These are phyloP conservation scores for Linnemannia exigua DNA, from an alignment of 192 early-diverging fungal species.

Conservation along the genomic window DNA sequence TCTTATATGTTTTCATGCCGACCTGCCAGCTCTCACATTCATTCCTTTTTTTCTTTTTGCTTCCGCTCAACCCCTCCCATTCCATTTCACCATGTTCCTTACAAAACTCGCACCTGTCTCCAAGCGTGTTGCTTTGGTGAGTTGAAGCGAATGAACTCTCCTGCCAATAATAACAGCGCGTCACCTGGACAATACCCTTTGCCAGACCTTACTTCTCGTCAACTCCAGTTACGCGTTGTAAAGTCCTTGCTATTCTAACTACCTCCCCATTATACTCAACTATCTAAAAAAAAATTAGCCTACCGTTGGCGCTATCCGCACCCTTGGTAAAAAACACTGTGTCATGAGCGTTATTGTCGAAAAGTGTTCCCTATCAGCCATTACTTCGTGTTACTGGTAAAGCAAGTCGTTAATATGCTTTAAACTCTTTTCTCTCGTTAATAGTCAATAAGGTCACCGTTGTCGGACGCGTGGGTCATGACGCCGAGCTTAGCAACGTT, in stretches of 20 bases:
- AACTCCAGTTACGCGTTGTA: not conserved
- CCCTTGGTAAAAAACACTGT: constrained; percentile 19
- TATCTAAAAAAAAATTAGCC: constrained; percentile 19
- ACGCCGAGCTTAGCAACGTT: constrained; percentile 62
- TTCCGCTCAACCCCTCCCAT: not conserved
- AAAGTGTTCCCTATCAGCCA: too few species aligned
- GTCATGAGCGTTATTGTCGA: too few species aligned
- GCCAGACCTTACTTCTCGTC: not conserved
- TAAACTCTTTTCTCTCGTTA: not conserved
- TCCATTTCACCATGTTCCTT: constrained; percentile 25
- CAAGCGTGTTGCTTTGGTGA: constrained; percentile 46
- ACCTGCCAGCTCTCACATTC: not conserved
- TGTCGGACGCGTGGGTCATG: constrained; percentile 73
- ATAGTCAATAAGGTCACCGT: constrained; percentile 77
- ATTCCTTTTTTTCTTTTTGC: not conserved
- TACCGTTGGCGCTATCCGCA: constrained; percentile 34
- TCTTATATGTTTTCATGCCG: not conserved
- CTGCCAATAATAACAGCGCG: not conserved
- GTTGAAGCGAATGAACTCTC: not conserved
- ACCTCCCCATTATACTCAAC: not conserved
- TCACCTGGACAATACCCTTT: not conserved
- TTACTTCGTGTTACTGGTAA: not conserved
- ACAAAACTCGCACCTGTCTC: constrained; percentile 26
- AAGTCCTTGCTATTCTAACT: not conserved
- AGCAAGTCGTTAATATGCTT: too few species aligned